Base-by-base conservation (phyloP, 2,329 filamentous ascomycete genomes). In the Alternaria hordeiaustralica region DNA sequence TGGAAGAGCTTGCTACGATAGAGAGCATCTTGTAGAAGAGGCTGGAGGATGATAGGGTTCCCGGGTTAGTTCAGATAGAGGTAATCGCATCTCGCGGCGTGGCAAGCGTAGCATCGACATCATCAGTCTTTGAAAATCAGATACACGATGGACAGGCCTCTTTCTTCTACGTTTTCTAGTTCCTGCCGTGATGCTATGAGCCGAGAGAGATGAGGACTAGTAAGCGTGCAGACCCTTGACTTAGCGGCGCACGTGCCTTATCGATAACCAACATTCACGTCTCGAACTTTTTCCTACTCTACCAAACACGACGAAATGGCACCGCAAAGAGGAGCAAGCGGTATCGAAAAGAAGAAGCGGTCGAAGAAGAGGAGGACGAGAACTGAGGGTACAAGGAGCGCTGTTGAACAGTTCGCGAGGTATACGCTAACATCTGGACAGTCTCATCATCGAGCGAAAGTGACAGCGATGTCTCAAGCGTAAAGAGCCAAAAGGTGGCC, bases 361-460 rank as follows among this genome's bases (percentile, higher is more conserved):
- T 62, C 67, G 8, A 78, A 71, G 64, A 79, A 78, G 67, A 74
- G 67, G 45, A 75, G 73, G 57, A 71, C 69, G 5, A 66, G 76
- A n/a, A 77, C 74, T 9, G 72, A 76, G 44, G 69, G 76, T 76
- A 59, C 7, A 57, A 21, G 11, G 4, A 13, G 20, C 5, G 13
- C 8, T 23, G 6, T 11, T 11, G 4, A 4, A 4, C 5, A 13
- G 5, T 6, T 21, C n/a, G 25, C 36, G 10, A 15, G 18, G 18
- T 13, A 43, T 44, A 30, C 7, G 51, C 63, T 73, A 51, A 76
- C 55, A 21, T 50, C 23, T 23, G 47, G 10, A 43, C 70, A 69
- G 68, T 75, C 20, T 79, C 76, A 15, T 78, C 76, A 26, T 74
- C 73, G 11, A 71, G 68, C 67, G 71, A 76, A 50, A 73, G 72